Evolutionary conservation across 345 rosid genomes (phyloP).

Genomic region (Durio zibethinus): DNA sequence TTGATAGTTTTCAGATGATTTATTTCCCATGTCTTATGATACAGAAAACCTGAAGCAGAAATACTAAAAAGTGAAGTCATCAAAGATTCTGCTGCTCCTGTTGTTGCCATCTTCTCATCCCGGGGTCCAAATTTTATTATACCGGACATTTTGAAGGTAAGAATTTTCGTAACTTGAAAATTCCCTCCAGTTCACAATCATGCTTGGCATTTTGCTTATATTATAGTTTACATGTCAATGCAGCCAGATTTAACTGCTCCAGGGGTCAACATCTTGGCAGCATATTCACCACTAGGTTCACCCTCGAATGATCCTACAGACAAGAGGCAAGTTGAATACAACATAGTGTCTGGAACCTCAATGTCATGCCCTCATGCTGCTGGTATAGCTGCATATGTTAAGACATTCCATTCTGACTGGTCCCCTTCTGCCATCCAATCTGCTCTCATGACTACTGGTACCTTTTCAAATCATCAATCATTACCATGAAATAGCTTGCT

Average conservation of each 20-base stretch:
- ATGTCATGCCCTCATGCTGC: constrained; percentile 49
- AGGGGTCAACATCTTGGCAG: too few species aligned
- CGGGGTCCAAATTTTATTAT: constrained; percentile 3
- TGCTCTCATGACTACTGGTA: constrained; percentile 37
- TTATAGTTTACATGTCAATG: too few species aligned
- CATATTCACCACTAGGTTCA: too few species aligned
- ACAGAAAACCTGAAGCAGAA: constrained; percentile 12
- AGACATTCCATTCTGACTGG: constrained; percentile 42
- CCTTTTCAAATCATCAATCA: background rate
- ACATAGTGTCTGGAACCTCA: too few species aligned
- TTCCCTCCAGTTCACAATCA: too few species aligned
- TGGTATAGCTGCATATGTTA: constrained; percentile 38
- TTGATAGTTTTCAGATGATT: background rate
- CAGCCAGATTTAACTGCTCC: background rate
- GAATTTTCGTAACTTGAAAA: too few species aligned
- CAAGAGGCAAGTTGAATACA: too few species aligned
- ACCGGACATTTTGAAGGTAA: background rate
- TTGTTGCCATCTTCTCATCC: constrained; percentile 15
- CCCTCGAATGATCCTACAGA: too few species aligned
- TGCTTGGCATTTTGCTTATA: too few species aligned
- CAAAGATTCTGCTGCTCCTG: constrained; percentile 11
- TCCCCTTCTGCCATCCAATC: constrained; percentile 43
- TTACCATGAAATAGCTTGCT: background rate
- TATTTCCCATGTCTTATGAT: background rate
- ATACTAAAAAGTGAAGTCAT: constrained; percentile 21